Evolutionary conservation across 805 yeast species (phyloP), one percentile per base, ranked within the genome.

Genomic region (Pichia phayaonensis): DNA sequence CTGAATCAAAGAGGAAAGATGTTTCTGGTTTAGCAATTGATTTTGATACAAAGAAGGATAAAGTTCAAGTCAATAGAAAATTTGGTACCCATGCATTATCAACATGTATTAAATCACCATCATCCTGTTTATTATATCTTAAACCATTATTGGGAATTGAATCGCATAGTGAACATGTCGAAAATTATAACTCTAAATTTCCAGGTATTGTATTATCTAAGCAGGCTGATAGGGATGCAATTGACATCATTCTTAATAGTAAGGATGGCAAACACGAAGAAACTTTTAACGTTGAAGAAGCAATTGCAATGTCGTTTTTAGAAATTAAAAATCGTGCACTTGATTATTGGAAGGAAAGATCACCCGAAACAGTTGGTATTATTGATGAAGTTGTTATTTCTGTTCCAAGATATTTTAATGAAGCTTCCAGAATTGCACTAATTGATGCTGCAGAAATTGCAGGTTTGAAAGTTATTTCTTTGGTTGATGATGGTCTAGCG

Each of bases 401-500:
- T 1, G 83, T 89, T 18, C 96, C 98, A 11, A 82, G 86, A 7
- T 83, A 69, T 58, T 86, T 83, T 55, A 67, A 73, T 38, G 79
- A 78, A 52, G 71, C 77, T 8, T 85, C 88, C 63, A 79, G 96
- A 60, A 70, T 70, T 40, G 87, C 96, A 0, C 66, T 89, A 42
- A 68, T 75, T 34, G 95, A 90, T 57, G 80, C 90, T 4, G 86
- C 84, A 36, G 77, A 74, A 45, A 73, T 86, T 47, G 86, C 95
- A 2, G 86, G 84, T 22, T 68, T 83, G 52, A 71, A 77, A 43
- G 78, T 83, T 15, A 75, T 83, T 52, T 80, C 83, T 2, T 71
- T 92, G 49, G 86, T 90, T 2, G 90, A 86, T 61, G 97, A 92
- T 64, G 97, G 97, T 16, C 69, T 88, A n/a, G 94, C 98, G 2